Conservation (phyloP, 495 filamentous ascomycete genomes). For the Aspergillus avenaceus region DNA sequence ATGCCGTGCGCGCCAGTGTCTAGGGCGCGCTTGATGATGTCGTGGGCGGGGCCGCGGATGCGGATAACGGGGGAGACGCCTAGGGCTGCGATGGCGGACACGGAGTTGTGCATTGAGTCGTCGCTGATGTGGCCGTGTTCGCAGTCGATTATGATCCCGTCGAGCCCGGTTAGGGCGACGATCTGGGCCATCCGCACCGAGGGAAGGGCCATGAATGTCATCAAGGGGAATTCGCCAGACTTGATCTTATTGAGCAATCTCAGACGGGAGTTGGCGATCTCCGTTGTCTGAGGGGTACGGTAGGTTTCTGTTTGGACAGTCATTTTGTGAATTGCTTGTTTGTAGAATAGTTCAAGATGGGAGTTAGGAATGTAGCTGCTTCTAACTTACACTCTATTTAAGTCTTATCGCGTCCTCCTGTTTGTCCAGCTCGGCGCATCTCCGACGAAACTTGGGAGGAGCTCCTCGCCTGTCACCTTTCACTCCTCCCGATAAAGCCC, state of each 20-base stretch:
- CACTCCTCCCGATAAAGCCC: slow-evolving; percentile 11
- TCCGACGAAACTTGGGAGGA: slow-evolving; percentile 13
- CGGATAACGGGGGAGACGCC: slow-evolving; percentile 66
- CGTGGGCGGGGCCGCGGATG: slow-evolving; percentile 54
- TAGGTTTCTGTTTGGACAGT: neutral
- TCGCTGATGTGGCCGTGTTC: slow-evolving; percentile 44
- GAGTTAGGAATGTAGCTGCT: neutral
- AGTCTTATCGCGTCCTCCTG: slow-evolving; percentile 9
- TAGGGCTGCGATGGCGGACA: slow-evolving; percentile 65
- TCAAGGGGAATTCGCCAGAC: slow-evolving; percentile 19
- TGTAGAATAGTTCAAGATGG: neutral
- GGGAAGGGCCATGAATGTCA: slow-evolving; percentile 31
- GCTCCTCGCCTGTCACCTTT: slow-evolving; percentile 15
- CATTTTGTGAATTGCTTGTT: neutral
- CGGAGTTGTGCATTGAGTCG: slow-evolving; percentile 75
- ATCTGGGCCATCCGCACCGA: slow-evolving; percentile 27
- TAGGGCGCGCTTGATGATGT: slow-evolving; percentile 32
- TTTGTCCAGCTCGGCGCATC: neutral
- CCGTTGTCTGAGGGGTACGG: slow-evolving; percentile 9
- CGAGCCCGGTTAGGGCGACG: slow-evolving; percentile 29
- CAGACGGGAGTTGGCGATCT: slow-evolving; percentile 19
- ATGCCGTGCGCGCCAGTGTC: slow-evolving; percentile 61
- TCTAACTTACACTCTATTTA: no score
- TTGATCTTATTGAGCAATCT: slow-evolving; percentile 25
- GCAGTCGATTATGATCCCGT: slow-evolving; percentile 30